Evolutionary conservation across 495 filamentous ascomycete genomes (phyloP), one percentile per base, ranked within the genome.

Genomic region (Aspergillus funiculosus): DNA sequence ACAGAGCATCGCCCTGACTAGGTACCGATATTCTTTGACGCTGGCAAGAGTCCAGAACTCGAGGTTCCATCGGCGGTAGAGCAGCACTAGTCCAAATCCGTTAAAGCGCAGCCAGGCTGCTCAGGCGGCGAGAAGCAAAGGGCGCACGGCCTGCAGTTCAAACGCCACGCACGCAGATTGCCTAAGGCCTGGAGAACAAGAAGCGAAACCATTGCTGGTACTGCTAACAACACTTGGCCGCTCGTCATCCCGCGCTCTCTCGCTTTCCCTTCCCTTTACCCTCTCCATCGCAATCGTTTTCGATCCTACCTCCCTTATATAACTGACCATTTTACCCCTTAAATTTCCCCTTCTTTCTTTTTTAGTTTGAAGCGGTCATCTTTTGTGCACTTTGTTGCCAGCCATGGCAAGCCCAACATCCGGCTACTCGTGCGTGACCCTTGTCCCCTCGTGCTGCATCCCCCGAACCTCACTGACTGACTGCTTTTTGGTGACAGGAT

Each of bases 401-500:
- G 62, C 52, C 67, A 73, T 73, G 69, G 69, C 69, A 68, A 67
- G 58, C 59, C 64, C 69, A 19, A 65, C 69, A 11, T 31, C 46
- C 57, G 61, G 69, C 62, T 61, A 63, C 56, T 73, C 70, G 70
- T 73, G 60, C 64, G 70, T 58, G 57, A 48, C 53, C 57, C 56
- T 38, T 49, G 51, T 32, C 41, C 59, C 52, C 49, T 48, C 48
- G 50, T 52, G 52, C 58, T 44, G 50, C 49, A 51, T 28, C 53
- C n/a, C 59, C 52, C 46, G 50, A 50, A 43, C 55, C 34, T 39
- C 39, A 24, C 31, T 28, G 52, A 49, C 61, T 50, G 52, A 52
- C 60, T 66, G 56, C 68, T 56, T 38, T 21, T n/a, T 45, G 38
- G 48, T 37, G 47, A 56, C 62, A 86, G 82, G 54, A 85, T 87